Evolutionary conservation across 352 stramenopile species (phyloP).

Genomic region (Phytophthora tubulina): DNA sequence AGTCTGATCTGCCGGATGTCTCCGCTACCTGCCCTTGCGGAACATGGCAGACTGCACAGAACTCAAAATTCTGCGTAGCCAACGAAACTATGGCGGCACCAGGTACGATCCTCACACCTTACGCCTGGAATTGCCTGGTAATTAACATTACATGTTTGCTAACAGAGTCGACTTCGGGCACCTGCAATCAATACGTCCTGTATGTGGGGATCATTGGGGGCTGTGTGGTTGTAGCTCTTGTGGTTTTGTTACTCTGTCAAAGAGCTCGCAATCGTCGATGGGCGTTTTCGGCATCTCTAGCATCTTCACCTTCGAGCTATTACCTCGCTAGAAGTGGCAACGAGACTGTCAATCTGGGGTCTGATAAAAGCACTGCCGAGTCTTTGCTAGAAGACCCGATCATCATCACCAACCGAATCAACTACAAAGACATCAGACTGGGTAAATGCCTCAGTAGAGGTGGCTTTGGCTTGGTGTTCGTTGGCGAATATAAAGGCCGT

Average conservation of each 20-base stretch:
- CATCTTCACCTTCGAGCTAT: conserved; percentile 37
- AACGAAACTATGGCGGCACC: conserved; percentile 6
- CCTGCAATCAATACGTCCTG: conserved; percentile 20
- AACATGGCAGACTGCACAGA: conserved; percentile 44
- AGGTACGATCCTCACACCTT: conserved; percentile 3
- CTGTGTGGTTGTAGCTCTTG: conserved; percentile 34
- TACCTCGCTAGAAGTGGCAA: conserved; percentile 33
- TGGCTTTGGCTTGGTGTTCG: conserved; percentile 59
- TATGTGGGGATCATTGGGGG: conserved; percentile 33
- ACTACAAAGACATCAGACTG: conserved; percentile 53
- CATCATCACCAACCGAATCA: conserved; percentile 55
- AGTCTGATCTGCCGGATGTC: conserved; percentile 36
- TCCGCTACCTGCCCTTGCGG: conserved; percentile 30
- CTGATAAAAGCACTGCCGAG: conserved; percentile 32
- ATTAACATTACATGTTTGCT: conserved; percentile 1
- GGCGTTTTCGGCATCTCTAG: conserved; percentile 4
- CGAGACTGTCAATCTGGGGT: conserved; percentile 41
- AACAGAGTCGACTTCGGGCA: conserved; percentile 10
- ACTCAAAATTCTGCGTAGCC: conserved; percentile 44
- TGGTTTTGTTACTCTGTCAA: conserved; percentile 36
- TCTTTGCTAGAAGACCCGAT: conserved; percentile 52
- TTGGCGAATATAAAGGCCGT: conserved; percentile 43
- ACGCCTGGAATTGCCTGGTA: not conserved
- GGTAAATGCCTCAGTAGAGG: conserved; percentile 50
- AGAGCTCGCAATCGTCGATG: conserved; percentile 17